These are phyloP conservation scores for Pleurozium schreberi DNA, from an alignment of 225 moss, liverwort and hornwort species.

Conservation along the genomic window DNA sequence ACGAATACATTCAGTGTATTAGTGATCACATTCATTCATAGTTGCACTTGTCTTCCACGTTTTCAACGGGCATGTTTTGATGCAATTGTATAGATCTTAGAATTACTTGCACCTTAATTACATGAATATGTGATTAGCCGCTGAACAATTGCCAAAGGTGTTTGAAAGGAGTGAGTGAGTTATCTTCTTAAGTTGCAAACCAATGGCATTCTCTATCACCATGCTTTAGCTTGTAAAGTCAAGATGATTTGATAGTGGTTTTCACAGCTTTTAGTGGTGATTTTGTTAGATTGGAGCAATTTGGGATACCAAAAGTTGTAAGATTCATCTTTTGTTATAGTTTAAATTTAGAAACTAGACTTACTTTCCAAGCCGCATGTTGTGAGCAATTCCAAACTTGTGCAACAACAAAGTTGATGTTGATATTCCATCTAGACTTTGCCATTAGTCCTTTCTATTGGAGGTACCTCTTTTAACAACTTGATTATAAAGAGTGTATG, in stretches of 20 bases:
- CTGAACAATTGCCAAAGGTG: no score
- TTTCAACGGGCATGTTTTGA: no score
- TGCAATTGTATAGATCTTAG: no score
- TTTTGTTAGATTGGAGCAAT: neutral
- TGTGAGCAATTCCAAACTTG: neutral
- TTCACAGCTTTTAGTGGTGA: neutral
- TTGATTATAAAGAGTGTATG: neutral
- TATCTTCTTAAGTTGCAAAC: neutral
- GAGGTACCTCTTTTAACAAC: neutral
- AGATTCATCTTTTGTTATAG: neutral
- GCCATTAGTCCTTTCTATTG: no score
- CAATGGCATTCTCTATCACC: neutral
- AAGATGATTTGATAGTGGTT: neutral
- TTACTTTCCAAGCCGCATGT: neutral
- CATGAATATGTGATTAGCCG: no score
- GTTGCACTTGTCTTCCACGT: no score
- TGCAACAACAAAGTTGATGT: neutral
- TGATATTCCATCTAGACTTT: no score
- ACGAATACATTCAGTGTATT: no score
- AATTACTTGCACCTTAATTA: no score
- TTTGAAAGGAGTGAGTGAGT: neutral
- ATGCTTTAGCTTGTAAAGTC: neutral
- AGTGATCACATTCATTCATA: no score
- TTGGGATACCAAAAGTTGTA: accelerated
- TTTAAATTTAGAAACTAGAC: neutral